phyloP scores from a whole-genome alignment of 1,284 basidiomycete species.

The Microbotryum lychnidis-dioicae region DNA sequence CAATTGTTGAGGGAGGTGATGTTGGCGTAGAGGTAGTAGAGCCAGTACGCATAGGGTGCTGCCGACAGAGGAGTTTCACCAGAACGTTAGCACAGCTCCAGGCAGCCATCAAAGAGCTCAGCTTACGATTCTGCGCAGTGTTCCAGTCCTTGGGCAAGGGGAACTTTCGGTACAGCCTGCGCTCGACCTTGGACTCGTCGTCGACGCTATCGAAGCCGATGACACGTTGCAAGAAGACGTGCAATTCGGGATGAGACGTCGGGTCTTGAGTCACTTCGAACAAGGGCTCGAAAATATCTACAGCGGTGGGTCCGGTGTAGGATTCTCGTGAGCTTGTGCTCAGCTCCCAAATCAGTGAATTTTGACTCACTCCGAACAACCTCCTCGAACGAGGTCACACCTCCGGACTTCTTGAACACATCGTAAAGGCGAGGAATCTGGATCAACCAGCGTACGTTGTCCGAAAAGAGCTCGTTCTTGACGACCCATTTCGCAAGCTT shows the following conservation, averaged over 20 bases:
- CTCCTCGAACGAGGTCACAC: conserved; percentile 81
- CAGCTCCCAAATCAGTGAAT: background rate
- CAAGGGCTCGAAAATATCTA: conserved; percentile 85
- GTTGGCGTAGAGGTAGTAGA: conserved; percentile 98
- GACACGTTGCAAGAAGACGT: conserved; percentile 91
- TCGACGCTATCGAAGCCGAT: conserved; percentile 96
- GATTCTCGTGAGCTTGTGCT: background rate
- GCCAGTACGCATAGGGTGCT: conserved; percentile 48
- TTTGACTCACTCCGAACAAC: conserved; percentile 67
- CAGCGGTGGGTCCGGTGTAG: background rate
- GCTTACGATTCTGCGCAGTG: conserved; percentile 80
- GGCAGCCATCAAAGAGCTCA: conserved; percentile 65
- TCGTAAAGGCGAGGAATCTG: conserved; percentile 94
- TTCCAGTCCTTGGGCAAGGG: conserved; percentile 90
- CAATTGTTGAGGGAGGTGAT: conserved; percentile 91
- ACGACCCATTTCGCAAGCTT: conserved; percentile 96
- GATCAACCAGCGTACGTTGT: conserved; percentile 97
- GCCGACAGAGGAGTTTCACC: background rate
- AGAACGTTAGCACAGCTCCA: conserved; percentile 1
- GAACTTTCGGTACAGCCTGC: conserved; percentile 88
- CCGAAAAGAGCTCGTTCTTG: conserved; percentile 84
- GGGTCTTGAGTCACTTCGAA: conserved; percentile 97
- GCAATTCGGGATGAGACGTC: conserved; percentile 79
- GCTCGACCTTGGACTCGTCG: conserved; percentile 91
- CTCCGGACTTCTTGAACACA: conserved; percentile 85